phyloP scores from a whole-genome alignment of 1,284 basidiomycete species.

The Trametes polyzona region DNA sequence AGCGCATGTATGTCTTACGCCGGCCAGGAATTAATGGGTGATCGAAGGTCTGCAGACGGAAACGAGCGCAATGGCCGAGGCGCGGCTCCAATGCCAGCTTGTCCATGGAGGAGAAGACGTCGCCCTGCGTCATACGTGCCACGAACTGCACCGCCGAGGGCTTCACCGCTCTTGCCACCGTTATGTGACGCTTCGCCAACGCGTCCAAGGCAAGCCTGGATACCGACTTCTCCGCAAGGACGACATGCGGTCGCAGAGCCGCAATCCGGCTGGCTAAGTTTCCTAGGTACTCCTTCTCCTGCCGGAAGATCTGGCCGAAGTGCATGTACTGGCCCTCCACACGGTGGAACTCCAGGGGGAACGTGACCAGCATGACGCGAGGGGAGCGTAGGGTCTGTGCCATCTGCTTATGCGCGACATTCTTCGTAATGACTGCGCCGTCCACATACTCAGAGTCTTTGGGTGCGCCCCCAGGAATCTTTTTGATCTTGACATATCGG shows the following conservation, averaged over 20 bases:
- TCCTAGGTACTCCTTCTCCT: constrained; percentile 94
- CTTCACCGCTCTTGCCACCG: constrained; percentile 92
- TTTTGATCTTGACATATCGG: constrained; percentile 98
- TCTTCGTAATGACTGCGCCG: constrained; percentile 97
- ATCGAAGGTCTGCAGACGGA: constrained; percentile 93
- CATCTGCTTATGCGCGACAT: constrained; percentile 95
- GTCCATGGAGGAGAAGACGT: constrained; percentile 95
- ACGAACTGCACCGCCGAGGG: constrained; percentile 87
- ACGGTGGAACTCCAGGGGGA: constrained; percentile 94
- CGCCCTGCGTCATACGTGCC: constrained; percentile 92
- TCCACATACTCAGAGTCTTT: constrained; percentile 96
- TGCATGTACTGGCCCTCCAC: constrained; percentile 95
- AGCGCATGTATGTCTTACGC: constrained; percentile 96
- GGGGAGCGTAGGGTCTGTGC: constrained; percentile 73
- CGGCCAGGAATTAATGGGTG: constrained; percentile 89
- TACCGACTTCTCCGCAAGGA: constrained; percentile 92
- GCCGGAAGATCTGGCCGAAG: constrained; percentile 89
- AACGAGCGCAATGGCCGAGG: constrained; percentile 88
- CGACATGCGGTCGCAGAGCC: constrained; percentile 89
- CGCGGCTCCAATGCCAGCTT: constrained; percentile 90
- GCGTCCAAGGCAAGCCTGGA: constrained; percentile 91
- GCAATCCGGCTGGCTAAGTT: constrained; percentile 90
- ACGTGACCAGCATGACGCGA: constrained; percentile 94
- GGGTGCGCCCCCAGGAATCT: constrained; percentile 93
- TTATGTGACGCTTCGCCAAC: constrained; percentile 86